A percentile compares a stretch with the other conserved stretches of the same genome.
Conservation (phyloP, 2,329 filamentous ascomycete species). For the Fusarium beomiforme region DNA sequence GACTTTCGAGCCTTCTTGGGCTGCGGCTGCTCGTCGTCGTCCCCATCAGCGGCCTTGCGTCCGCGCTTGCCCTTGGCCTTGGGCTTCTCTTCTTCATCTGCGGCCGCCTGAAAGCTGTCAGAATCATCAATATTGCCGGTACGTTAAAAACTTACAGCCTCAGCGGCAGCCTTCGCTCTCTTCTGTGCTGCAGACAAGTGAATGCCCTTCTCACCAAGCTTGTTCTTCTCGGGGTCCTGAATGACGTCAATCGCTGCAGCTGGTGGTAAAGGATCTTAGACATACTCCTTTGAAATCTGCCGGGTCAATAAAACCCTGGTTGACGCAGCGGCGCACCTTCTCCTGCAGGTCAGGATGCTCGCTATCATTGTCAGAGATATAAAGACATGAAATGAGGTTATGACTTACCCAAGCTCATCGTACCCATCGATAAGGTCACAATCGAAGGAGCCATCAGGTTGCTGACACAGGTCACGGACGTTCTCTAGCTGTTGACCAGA, state of each 20-base stretch:
- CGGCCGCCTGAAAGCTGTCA: slow-evolving; percentile 41
- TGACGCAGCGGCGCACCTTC: slow-evolving; percentile 78
- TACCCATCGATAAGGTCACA: slow-evolving; percentile 80
- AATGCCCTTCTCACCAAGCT: slow-evolving; percentile 73
- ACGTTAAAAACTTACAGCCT: slow-evolving; percentile 28
- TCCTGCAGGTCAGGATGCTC: slow-evolving; percentile 70
- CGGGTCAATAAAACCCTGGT: slow-evolving; percentile 82
- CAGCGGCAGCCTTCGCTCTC: slow-evolving; percentile 48
- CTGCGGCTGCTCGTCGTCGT: slow-evolving; percentile 48
- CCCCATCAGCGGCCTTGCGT: slow-evolving; percentile 48
- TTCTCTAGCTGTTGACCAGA: slow-evolving; percentile 79
- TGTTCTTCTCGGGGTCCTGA: slow-evolving; percentile 80
- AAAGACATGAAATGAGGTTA: neutral
- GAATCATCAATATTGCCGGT: neutral
- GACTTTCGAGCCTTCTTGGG: slow-evolving; percentile 50
- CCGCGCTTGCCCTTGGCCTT: slow-evolving; percentile 48
- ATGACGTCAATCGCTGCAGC: slow-evolving; percentile 12
- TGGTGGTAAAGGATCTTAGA: slow-evolving; percentile 22
- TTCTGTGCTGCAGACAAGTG: slow-evolving; percentile 55
- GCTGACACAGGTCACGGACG: slow-evolving; percentile 65
- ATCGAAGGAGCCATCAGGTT: slow-evolving; percentile 61
- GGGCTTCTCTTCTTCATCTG: slow-evolving; percentile 41
- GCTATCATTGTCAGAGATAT: slow-evolving; percentile 41
- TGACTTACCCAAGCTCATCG: slow-evolving; percentile 72
- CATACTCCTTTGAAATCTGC: slow-evolving; percentile 91